Percentiles rank a stretch among this genome's conserved stretches.
These are phyloP conservation scores for Lagenidium giganteum DNA, from an alignment of 352 stramenopile species.

Conservation along the genomic window DNA sequence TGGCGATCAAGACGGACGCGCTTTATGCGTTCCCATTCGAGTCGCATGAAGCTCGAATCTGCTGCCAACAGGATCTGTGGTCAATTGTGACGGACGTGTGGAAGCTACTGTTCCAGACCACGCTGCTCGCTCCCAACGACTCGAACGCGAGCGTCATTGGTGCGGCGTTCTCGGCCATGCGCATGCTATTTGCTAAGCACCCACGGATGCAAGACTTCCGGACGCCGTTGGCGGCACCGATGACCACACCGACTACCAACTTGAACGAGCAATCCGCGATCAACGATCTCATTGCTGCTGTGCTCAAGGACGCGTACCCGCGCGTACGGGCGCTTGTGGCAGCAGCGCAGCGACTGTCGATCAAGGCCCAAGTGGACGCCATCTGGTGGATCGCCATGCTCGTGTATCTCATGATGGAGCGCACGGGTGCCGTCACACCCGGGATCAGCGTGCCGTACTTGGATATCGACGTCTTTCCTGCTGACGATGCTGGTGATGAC, in stretches of 20 bases:
- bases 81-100: conserved; percentile 55
- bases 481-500: too few relatives aligned
- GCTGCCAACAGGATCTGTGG: conserved; percentile 58
- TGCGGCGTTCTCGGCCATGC: conserved; percentile 37
- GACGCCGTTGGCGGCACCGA: conserved; percentile 28
- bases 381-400: conserved; percentile 53
- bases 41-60: conserved; percentile 60
- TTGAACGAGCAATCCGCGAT: conserved; percentile 35
- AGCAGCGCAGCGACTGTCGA: conserved; percentile 26
- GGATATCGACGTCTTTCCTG: conserved; percentile 30
- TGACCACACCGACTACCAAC: conserved; percentile 21
- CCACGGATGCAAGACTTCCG: too few relatives aligned
- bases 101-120: conserved; percentile 60
- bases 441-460: conserved; percentile 51
- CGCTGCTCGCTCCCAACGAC: conserved; percentile 16
- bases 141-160: conserved; percentile 15
- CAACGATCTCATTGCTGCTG: conserved; percentile 42
- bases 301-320: conserved; percentile 57
- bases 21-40: conserved; percentile 65
- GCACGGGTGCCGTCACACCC: conserved; percentile 42
- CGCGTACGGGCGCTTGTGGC: conserved; percentile 31
- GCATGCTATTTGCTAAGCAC: conserved; percentile 34
- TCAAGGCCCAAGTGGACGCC: conserved; percentile 42
- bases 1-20: conserved; percentile 30
- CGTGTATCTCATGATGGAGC: conserved; percentile 65